phyloP scores from a whole-genome alignment of 2,329 filamentous ascomycete species.

The Cercospora sesami region DNA sequence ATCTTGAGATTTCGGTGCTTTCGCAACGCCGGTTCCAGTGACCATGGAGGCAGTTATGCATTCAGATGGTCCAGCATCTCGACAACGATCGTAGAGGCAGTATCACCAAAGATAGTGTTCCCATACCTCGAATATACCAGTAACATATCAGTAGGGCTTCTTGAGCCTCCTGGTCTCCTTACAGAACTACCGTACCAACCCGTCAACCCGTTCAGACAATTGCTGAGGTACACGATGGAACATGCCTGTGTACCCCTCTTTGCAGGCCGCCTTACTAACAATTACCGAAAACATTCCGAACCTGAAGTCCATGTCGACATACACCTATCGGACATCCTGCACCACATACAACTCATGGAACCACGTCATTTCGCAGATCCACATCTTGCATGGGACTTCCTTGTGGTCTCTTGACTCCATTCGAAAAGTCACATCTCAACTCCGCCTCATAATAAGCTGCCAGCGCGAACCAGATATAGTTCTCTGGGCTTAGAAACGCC shows the following conservation, averaged over 20 bases:
- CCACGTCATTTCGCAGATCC: background rate
- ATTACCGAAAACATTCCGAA: background rate
- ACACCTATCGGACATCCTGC: background rate
- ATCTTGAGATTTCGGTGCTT: no score
- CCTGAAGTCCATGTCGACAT: background rate
- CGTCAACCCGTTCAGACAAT: background rate
- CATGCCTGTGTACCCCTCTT: background rate
- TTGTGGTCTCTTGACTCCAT: background rate
- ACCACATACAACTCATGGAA: background rate
- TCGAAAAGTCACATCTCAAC: background rate
- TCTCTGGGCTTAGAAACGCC: background rate
- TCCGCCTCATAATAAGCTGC: background rate
- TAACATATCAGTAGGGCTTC: background rate
- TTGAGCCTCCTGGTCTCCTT: background rate
- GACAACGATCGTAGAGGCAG: background rate
- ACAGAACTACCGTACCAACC: background rate
- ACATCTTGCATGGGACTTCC: background rate
- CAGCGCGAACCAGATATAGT: background rate
- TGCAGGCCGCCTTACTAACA: background rate
- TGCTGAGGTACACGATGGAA: background rate
- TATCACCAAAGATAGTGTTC: background rate
- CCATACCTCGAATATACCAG: background rate
- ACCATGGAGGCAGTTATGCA: background rate
- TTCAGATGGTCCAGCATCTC: background rate
- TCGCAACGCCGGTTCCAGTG: no score